phyloP scores from a whole-genome alignment of 177 flowering plant genomes.

The Vitis hybrid region DNA sequence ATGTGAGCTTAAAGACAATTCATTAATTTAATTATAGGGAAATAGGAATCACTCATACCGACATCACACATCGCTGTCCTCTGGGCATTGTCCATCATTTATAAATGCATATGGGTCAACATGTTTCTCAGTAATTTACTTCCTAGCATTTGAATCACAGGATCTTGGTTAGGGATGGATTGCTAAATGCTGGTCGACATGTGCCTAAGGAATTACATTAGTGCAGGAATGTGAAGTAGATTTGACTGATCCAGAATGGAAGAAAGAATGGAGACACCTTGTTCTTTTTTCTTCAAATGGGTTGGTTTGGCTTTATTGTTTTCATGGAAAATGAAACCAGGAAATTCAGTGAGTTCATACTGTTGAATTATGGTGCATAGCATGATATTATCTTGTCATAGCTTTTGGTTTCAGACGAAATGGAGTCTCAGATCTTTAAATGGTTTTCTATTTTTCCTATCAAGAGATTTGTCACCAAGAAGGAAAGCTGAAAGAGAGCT shows the following conservation, averaged over 20 bases:
- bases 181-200: neutral
- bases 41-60: conserved; percentile 12
- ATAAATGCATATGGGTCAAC: conserved; percentile 3
- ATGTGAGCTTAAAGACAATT: conserved; percentile 2
- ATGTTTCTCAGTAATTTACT: conserved; percentile 3
- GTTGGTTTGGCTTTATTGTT: too few relatives aligned
- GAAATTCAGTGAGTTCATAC: too few relatives aligned
- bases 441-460: too few relatives aligned
- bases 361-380: too few relatives aligned
- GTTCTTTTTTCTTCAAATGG: too few relatives aligned
- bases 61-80: conserved; percentile 2
- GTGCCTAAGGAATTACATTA: neutral
- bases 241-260: neutral
- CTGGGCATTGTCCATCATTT: neutral
- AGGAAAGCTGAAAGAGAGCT: too few relatives aligned
- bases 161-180: neutral
- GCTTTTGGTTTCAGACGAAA: too few relatives aligned
- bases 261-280: too few relatives aligned
- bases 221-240: neutral
- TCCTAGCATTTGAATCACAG: neutral
- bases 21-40: conserved; percentile 7
- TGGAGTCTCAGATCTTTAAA: too few relatives aligned
- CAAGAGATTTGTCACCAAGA: too few relatives aligned
- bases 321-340: too few relatives aligned
- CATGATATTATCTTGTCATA: too few relatives aligned